These are phyloP conservation scores for Ophiocordyceps camponoti-rufipedis DNA, from an alignment of 2,329 filamentous ascomycete species.

Conservation along the genomic window DNA sequence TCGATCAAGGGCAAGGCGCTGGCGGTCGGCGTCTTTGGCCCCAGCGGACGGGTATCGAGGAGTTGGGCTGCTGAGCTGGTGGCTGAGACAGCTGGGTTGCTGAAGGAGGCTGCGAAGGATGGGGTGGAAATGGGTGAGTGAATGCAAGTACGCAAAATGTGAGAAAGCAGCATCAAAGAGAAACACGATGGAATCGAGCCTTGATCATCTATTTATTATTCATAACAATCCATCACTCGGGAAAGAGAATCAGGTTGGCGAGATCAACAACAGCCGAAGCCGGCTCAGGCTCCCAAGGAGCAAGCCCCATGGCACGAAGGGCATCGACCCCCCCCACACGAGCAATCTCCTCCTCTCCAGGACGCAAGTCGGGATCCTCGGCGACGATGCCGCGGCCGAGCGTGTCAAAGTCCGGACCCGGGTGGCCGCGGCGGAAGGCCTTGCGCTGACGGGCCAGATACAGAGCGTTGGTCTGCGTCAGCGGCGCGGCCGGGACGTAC, in stretches of 20 bases:
- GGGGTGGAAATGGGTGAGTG: neutral
- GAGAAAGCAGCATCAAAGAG: neutral
- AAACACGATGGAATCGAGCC: too few species aligned
- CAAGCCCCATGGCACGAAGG: conserved; percentile 38
- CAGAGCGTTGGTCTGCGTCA: conserved; percentile 38
- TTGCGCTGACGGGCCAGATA: conserved; percentile 39
- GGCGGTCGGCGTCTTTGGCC: conserved; percentile 23
- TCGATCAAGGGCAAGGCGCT: conserved; percentile 12
- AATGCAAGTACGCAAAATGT: too few species aligned
- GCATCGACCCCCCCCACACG: conserved; percentile 30
- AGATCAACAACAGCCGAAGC: conserved; percentile 25
- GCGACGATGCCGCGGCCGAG: conserved; percentile 27
- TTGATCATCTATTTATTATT: too few species aligned
- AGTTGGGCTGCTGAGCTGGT: conserved; percentile 10
- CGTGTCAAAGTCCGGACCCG: conserved; percentile 36
- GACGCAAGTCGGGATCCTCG: conserved; percentile 29
- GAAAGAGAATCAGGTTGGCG: conserved; percentile 29
- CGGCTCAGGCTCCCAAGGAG: conserved; percentile 23
- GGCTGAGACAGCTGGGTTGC: conserved; percentile 6
- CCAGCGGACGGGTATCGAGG: conserved; percentile 8
- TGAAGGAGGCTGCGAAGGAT: conserved; percentile 3
- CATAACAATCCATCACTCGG: neutral
- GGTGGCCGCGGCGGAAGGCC: conserved; percentile 34
- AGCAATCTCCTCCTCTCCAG: conserved; percentile 31
- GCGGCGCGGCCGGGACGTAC: conserved; percentile 34